Conservation (phyloP, 139 green algal genomes). For the Nannochloris sp. region DNA sequence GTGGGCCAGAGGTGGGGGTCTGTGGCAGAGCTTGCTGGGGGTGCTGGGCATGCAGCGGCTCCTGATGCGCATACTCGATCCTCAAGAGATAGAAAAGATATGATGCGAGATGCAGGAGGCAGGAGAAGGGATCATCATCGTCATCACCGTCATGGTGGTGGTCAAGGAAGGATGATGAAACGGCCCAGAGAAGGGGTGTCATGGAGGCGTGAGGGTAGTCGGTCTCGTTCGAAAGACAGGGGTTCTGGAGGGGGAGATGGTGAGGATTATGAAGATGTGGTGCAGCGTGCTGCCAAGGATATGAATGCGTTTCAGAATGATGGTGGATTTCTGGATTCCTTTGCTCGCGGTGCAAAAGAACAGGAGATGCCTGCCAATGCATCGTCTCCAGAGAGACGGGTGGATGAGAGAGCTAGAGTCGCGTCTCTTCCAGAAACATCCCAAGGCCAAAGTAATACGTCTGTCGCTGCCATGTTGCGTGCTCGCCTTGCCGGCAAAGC, state of each 20-base stretch:
- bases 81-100: conserved; percentile 3
- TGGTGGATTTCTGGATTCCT: conserved; percentile 60
- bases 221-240: background rate
- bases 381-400: background rate
- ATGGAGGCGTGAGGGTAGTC: background rate
- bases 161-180: background rate
- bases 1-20: conserved; percentile 76
- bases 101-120: too few relatives aligned
- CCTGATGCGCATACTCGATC: conserved; percentile 20
- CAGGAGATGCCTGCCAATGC: background rate
- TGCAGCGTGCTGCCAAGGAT: conserved; percentile 23
- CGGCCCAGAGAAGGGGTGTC: background rate
- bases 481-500: conserved; percentile 40
- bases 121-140: background rate
- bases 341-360: conserved; percentile 12
- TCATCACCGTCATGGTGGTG: background rate
- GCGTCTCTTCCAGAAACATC: background rate
- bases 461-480: conserved; percentile 46
- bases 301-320: conserved; percentile 63
- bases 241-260: conserved; percentile 10
- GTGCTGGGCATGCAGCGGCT: conserved; percentile 41
- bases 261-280: background rate
- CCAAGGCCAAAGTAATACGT: conserved; percentile 31
- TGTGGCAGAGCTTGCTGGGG: conserved; percentile 35
- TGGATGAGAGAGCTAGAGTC: background rate